phyloP scores from a whole-genome alignment of 1,284 basidiomycete genomes.

The Thecaphora thlaspeos region DNA sequence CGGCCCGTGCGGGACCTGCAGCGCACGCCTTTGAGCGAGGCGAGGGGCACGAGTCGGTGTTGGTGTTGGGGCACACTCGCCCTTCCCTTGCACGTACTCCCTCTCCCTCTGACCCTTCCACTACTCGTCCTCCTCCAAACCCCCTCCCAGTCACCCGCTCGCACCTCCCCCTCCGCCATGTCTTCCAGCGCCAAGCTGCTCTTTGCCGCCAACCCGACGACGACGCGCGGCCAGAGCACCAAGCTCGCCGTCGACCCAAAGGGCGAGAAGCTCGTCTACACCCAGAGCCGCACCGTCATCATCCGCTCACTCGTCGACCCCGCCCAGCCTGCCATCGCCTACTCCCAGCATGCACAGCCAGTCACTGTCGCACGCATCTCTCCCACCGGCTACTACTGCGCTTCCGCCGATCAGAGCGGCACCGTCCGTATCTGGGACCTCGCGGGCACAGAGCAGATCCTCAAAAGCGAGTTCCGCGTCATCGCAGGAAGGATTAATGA shows the following conservation, averaged over 20 bases:
- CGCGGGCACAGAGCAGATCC: constrained; percentile 76
- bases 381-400: constrained; percentile 91
- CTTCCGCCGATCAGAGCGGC: constrained; percentile 63
- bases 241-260: constrained; percentile 72
- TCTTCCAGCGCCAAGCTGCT: constrained; percentile 25
- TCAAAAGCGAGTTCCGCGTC: constrained; percentile 72
- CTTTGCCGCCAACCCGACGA: constrained; percentile 47
- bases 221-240: constrained; percentile 68
- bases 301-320: constrained; percentile 60
- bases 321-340: constrained; percentile 59
- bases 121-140: constrained; percentile 2
- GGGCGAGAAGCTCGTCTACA: constrained; percentile 75
- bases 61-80: too few relatives aligned
- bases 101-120: neutral
- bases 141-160: neutral
- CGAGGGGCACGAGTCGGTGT: too few relatives aligned
- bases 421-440: constrained; percentile 84
- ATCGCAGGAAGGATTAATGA: constrained; percentile 85
- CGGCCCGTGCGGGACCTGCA: neutral
- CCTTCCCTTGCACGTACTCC: neutral
- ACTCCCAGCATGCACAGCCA: constrained; percentile 78
- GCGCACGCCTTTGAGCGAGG: neutral
- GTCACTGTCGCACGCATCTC: constrained; percentile 87
- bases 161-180: constrained; percentile 13
- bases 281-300: constrained; percentile 76